Evolutionary conservation across 1,139 yeast species (phyloP), one percentile per base, ranked within the genome.

Genomic region (Taiozyma onychis): DNA sequence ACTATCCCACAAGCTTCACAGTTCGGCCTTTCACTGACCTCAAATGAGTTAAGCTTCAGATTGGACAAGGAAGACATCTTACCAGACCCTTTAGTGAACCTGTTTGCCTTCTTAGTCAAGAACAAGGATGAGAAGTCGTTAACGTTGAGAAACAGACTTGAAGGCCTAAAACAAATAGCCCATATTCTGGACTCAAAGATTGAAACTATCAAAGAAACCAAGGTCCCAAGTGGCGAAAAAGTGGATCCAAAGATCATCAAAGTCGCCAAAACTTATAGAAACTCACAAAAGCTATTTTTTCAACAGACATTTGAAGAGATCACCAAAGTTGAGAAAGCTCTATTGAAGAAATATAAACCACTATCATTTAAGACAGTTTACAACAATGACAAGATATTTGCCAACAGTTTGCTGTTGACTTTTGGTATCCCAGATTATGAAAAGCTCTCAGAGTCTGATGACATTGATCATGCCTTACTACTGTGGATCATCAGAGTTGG

Each of bases 401-500:
- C 78, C 32, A 79, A 78, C 54, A 75, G 87, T 3, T 65, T 85
- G 34, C 65, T 81, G 22, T 65, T 82, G 21, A 69, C 78, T 1
- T 75, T 83, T 59, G 90, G 89, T 6, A 75, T 81, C 11, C 66
- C 77, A 3, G 71, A 75, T 16, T 82, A 76, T 58, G 83, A 80
- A 11, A 79, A 77, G 41, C 60, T 85, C 16, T 60, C 76, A 2
- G 72, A 72, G 9, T 65, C 68, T 42, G 73, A 75, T 47, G 71
- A 81, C 46, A 71, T 80, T 53, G 85, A 83, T 55, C 86, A 83
- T 58, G 77, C 80, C 6, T 72, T 87, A 69, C 64, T 84, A 16
- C 64, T 85, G 44, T 86, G 84, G 78, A 70, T 85, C 32, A 78
- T 85, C 45, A 71, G 90, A 53, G 76, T 80, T 52, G 71, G 73